These are phyloP conservation scores for Thyridium curvatum DNA, from an alignment of 2,329 filamentous ascomycete species.

Conservation along the genomic window DNA sequence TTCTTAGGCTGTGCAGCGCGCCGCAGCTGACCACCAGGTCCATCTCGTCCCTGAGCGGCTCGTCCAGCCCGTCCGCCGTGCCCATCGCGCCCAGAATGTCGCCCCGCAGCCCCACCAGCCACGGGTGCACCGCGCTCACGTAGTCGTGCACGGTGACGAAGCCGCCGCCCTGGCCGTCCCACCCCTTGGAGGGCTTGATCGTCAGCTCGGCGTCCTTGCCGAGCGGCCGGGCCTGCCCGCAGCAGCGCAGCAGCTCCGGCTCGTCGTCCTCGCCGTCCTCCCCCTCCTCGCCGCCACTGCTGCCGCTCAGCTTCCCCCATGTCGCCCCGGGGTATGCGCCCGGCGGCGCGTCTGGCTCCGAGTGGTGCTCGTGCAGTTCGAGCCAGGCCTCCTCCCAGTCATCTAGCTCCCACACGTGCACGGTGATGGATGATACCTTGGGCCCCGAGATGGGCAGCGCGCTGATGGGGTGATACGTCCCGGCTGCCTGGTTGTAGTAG, in stretches of 20 bases:
- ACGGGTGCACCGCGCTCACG: conserved; percentile 8
- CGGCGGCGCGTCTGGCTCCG: not conserved
- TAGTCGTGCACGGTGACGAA: conserved; percentile 11
- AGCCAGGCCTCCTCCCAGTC: conserved; percentile 6
- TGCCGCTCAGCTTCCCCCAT: not conserved
- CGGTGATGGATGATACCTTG: conserved; percentile 7
- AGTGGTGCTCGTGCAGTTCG: not conserved
- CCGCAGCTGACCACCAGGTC: too few relatives aligned
- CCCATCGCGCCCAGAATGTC: conserved; percentile 14
- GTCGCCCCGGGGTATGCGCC: not conserved
- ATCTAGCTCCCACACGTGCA: conserved; percentile 2
- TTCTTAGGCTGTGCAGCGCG: too few relatives aligned
- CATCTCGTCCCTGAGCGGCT: conserved; percentile 14
- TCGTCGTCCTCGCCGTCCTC: not conserved
- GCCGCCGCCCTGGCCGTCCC: conserved; percentile 26
- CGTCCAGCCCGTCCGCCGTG: conserved; percentile 3
- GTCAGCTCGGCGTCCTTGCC: not conserved
- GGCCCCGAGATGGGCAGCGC: conserved; percentile 3
- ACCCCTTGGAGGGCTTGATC: conserved; percentile 29
- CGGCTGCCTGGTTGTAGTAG: not conserved
- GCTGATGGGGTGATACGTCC: conserved; percentile 3
- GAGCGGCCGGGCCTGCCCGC: not conserved
- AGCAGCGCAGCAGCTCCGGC: not conserved
- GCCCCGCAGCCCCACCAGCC: conserved; percentile 6
- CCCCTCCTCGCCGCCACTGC: not conserved